phyloP scores from a whole-genome alignment of 352 stramenopile genomes.

The Ophiocytium majus region DNA sequence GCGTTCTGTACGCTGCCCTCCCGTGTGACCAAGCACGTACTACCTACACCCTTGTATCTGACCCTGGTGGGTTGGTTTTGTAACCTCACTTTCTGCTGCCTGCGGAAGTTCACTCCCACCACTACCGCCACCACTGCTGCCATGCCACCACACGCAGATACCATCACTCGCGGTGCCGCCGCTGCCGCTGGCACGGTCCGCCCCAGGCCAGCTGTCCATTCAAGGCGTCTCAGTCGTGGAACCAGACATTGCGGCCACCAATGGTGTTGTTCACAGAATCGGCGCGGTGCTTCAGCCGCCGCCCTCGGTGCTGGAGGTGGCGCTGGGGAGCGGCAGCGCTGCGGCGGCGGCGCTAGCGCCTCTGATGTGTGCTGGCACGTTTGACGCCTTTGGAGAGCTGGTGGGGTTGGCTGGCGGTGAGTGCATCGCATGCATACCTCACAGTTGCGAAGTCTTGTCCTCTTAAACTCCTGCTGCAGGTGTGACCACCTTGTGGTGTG shows the following conservation, averaged over 20 bases:
- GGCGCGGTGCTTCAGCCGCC: conserved; percentile 30
- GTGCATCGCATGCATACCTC: too few relatives aligned
- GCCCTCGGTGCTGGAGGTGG: conserved; percentile 20
- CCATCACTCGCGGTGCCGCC: conserved; percentile 14
- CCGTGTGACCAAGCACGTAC: too few relatives aligned
- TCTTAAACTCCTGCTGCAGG: too few relatives aligned
- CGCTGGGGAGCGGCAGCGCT: background rate
- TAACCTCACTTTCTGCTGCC: too few relatives aligned
- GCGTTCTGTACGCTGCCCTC: too few relatives aligned
- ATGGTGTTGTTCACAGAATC: conserved; percentile 49
- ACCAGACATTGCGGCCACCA: conserved; percentile 45
- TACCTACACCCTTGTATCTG: too few relatives aligned
- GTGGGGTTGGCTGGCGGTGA: conserved; percentile 37
- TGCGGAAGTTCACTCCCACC: too few relatives aligned
- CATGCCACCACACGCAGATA: too few relatives aligned
- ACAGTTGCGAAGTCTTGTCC: too few relatives aligned
- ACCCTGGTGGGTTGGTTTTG: too few relatives aligned
- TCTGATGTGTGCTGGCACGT: conserved; percentile 14
- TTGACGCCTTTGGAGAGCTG: conserved; percentile 36
- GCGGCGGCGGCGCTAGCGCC: background rate
- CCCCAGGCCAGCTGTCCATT: background rate
- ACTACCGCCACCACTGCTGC: too few relatives aligned
- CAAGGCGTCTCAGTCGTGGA: conserved; percentile 35
- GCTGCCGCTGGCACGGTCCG: background rate
- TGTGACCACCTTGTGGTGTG: too few relatives aligned